Evolutionary conservation across 176 grass and related monocot species (phyloP).

Genomic region (Avena atlantica): DNA sequence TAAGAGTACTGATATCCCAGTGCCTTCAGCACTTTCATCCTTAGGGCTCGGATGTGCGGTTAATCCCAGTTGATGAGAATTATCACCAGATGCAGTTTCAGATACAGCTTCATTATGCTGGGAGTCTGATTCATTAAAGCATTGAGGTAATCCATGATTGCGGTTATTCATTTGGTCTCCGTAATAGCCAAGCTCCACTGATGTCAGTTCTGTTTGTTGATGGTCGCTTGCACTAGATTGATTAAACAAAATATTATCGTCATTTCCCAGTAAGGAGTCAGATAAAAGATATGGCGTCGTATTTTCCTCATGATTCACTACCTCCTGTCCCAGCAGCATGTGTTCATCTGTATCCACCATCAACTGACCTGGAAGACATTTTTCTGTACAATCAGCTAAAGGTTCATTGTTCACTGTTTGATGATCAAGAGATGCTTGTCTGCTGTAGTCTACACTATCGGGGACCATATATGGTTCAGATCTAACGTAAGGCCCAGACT

Average conservation of each 20-base stretch:
- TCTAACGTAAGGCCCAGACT: conserved; percentile 20
- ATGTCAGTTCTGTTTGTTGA: conserved; percentile 42
- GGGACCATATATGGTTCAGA: conserved; percentile 11
- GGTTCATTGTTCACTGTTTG: conserved; percentile 37
- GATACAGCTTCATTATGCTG: conserved; percentile 34
- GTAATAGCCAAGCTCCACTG: conserved; percentile 17
- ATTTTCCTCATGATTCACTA: conserved; percentile 27
- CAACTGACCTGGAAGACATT: neutral
- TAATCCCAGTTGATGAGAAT: conserved; percentile 53
- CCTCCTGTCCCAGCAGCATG: conserved; percentile 46
- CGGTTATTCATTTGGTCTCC: conserved; percentile 40
- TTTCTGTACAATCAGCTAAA: conserved; percentile 24
- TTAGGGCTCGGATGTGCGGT: conserved; percentile 26
- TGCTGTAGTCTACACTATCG: conserved; percentile 27
- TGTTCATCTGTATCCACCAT: conserved; percentile 39
- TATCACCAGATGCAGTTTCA: conserved; percentile 39
- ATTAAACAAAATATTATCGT: conserved; percentile 13
- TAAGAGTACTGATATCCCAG: conserved; percentile 77
- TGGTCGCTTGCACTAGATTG: conserved; percentile 14
- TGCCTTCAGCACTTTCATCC: conserved; percentile 56
- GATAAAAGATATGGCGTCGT: conserved; percentile 24
- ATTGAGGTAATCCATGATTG: conserved; percentile 29
- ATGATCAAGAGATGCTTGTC: conserved; percentile 47
- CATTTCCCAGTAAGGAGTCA: conserved; percentile 31
- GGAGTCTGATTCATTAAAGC: neutral